These are phyloP conservation scores for Tetrapisispora taiwanensis DNA, from an alignment of 805 yeast species.

Conservation along the genomic window DNA sequence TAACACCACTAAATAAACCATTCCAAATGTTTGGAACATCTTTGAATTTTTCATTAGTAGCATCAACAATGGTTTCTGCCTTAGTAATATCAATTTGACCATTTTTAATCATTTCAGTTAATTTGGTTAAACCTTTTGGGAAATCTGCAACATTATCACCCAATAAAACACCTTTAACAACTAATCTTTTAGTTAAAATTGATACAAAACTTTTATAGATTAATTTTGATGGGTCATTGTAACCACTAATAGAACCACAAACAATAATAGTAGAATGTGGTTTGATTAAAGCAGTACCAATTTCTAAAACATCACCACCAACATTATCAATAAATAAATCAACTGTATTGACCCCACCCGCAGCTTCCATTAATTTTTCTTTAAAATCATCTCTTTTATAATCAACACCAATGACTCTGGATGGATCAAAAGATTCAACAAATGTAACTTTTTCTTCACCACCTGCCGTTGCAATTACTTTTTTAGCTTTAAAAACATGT, in stretches of 20 bases:
- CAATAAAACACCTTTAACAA: conserved; percentile 44
- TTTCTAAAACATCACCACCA: conserved; percentile 49
- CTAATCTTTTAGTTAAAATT: conserved; percentile 42
- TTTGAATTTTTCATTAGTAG: conserved; percentile 33
- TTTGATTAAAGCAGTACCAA: conserved; percentile 30
- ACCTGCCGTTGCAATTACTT: conserved; percentile 55
- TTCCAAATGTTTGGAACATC: conserved; percentile 41
- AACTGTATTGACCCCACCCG: conserved; percentile 39
- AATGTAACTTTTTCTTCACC: conserved; percentile 43
- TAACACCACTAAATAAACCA: conserved; percentile 35
- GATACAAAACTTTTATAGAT: conserved; percentile 33
- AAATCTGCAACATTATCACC: conserved; percentile 34
- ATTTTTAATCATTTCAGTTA: conserved; percentile 30
- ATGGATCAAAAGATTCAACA: conserved; percentile 43
- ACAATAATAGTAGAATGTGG: conserved; percentile 39
- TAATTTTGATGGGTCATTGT: conserved; percentile 34
- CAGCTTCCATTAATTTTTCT: conserved; percentile 28
- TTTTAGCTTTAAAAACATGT: conserved; percentile 40
- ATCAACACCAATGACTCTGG: conserved; percentile 42
- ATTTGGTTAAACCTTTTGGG: conserved; percentile 30
- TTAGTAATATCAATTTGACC: conserved; percentile 35
- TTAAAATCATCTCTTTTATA: conserved; percentile 37
- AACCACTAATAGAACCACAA: conserved; percentile 57
- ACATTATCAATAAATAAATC: conserved; percentile 54
- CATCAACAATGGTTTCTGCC: conserved; percentile 34